Percentiles rank a stretch among this genome's conserved stretches.
phyloP scores from a whole-genome alignment of 441 rosid species.

The Gossypium lobatum region DNA sequence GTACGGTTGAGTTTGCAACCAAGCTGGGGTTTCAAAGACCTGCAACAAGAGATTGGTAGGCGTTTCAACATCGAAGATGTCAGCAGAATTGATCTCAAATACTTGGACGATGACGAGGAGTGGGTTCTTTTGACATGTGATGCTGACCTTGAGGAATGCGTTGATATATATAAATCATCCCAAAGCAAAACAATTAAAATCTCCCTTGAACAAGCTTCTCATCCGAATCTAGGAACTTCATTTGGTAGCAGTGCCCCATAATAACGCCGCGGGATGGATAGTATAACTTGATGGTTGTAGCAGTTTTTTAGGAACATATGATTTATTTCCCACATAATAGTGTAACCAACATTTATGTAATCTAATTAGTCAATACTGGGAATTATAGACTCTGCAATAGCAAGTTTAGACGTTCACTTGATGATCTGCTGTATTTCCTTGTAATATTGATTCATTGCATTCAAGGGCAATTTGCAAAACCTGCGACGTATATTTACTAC shows the following conservation, averaged over 20 bases:
- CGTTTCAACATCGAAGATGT: constrained; percentile 53
- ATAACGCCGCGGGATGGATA: constrained; percentile 9
- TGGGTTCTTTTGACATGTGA: constrained; percentile 96
- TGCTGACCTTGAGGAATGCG: constrained; percentile 88
- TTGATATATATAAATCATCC: constrained; percentile 52
- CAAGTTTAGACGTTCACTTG: neutral
- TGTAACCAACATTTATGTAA: constrained; percentile 11
- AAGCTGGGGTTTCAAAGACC: constrained; percentile 44
- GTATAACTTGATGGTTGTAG: neutral
- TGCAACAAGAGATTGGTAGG: constrained; percentile 62
- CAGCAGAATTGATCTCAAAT: constrained; percentile 55
- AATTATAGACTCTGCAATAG: constrained; percentile 5
- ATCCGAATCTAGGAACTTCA: constrained; percentile 25
- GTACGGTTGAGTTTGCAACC: constrained; percentile 63
- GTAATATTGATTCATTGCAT: neutral
- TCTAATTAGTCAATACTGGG: constrained; percentile 5
- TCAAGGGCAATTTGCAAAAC: neutral
- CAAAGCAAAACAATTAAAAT: constrained; percentile 51
- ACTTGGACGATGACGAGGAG: constrained; percentile 78
- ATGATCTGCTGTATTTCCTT: neutral
- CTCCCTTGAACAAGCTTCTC: constrained; percentile 41
- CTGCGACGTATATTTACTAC: neutral
- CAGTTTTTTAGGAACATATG: constrained; percentile 2
- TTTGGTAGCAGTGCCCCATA: constrained; percentile 27
- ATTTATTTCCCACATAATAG: neutral